Percentiles rank a stretch among this genome's conserved stretches.
These are phyloP conservation scores for Candida coquimbonensis DNA, from an alignment of 805 yeast species.

Conservation along the genomic window DNA sequence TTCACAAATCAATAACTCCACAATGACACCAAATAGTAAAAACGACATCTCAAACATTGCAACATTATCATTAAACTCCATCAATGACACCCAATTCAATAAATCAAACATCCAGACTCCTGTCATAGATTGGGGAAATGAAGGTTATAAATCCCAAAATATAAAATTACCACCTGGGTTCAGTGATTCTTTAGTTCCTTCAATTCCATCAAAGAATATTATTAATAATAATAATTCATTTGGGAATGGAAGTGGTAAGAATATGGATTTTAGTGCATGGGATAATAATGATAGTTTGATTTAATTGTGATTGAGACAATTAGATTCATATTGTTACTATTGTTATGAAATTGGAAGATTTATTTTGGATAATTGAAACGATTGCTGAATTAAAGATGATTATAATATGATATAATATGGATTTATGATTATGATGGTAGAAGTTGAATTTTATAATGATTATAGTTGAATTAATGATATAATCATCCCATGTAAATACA, in stretches of 20 bases:
- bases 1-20: background rate
- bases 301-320: too few species aligned
- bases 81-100: background rate
- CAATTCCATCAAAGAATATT: slow-evolving; percentile 26
- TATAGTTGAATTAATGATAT: too few species aligned
- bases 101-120: background rate
- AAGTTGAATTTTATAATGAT: too few species aligned
- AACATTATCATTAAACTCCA: background rate
- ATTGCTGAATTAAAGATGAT: too few species aligned
- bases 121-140: slow-evolving; percentile 8
- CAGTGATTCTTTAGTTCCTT: slow-evolving; percentile 28
- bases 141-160: slow-evolving; percentile 7
- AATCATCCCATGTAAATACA: too few species aligned
- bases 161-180: slow-evolving; percentile 36
- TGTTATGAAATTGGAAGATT: too few species aligned
- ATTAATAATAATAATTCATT: background rate
- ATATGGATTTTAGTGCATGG: slow-evolving; percentile 6
- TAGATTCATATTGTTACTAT: too few species aligned
- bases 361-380: too few species aligned
- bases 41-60: background rate
- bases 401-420: too few species aligned
- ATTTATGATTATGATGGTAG: too few species aligned
- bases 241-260: too few species aligned
- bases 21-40: background rate
- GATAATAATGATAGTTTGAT: slow-evolving; percentile 13